Evolutionary conservation across 1,284 basidiomycete species (phyloP).

Genomic region (Ceratobasidium sp.): DNA sequence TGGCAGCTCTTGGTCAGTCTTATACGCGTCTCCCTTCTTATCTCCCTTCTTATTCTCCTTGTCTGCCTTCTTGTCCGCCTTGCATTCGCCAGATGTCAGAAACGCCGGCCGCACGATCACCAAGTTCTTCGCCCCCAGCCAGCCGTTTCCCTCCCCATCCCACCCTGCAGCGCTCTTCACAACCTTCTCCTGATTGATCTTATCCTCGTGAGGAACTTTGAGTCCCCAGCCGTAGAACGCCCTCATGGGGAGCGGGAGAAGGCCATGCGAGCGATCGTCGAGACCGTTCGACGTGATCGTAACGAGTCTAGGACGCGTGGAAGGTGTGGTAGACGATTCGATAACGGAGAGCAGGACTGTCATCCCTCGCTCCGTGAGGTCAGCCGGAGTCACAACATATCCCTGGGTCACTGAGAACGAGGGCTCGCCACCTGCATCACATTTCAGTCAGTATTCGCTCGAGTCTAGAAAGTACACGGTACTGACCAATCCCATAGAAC

Average conservation of each 20-base stretch:
- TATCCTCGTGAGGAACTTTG: conserved; percentile 63
- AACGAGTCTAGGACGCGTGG: conserved; percentile 61
- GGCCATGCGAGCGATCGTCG: conserved; percentile 57
- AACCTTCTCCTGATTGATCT: conserved; percentile 63
- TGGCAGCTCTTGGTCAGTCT: conserved; percentile 55
- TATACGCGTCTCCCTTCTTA: conserved; percentile 46
- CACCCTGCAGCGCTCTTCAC: conserved; percentile 57
- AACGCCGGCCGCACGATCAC: conserved; percentile 66
- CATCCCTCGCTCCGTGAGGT: conserved; percentile 63
- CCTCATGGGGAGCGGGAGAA: conserved; percentile 63
- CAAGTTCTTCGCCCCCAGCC: conserved; percentile 60
- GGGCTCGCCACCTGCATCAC: conserved; percentile 60
- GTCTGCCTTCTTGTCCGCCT: conserved; percentile 59
- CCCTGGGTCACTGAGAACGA: conserved; percentile 60
- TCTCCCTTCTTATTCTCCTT: no score
- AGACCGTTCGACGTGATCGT: conserved; percentile 64
- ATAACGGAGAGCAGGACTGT: conserved; percentile 61
- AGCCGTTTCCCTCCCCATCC: conserved; percentile 49
- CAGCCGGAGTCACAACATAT: conserved; percentile 57
- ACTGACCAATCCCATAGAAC: conserved; percentile 63
- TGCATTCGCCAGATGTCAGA: conserved; percentile 67
- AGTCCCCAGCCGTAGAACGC: conserved; percentile 61
- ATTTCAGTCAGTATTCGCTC: no score
- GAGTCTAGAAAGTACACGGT: conserved; percentile 47
- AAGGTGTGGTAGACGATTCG: conserved; percentile 54